A percentile compares a stretch with the other conserved stretches of the same genome.
Evolutionary conservation across 805 yeast genomes (phyloP).

Genomic region (Metschnikowia reukaufii): DNA sequence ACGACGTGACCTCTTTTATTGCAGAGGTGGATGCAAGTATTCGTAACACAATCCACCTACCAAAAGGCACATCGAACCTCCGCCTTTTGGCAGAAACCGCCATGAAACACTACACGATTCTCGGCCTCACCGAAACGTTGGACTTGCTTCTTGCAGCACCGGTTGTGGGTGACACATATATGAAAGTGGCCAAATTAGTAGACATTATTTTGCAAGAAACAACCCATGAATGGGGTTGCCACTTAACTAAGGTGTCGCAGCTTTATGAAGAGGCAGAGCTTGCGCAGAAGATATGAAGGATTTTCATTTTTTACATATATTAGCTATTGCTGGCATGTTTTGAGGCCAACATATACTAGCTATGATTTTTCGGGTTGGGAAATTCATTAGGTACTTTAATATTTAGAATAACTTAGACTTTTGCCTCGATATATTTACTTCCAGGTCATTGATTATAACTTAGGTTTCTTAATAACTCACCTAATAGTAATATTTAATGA

Average conservation of each 20-base stretch:
- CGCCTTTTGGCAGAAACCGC: slow-evolving; percentile 11
- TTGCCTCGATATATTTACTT: no score
- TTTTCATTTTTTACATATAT: no score
- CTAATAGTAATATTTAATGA: no score
- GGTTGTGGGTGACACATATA: neutral
- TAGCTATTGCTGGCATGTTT: no score
- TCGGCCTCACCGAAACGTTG: slow-evolving; percentile 16
- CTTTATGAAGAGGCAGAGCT: neutral
- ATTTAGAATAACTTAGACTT: no score
- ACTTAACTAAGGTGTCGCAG: slow-evolving; percentile 9
- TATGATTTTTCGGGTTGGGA: no score
- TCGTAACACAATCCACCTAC: slow-evolving; percentile 9
- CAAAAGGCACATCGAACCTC: slow-evolving; percentile 7
- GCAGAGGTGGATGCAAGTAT: slow-evolving; percentile 1
- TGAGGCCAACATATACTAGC: no score
- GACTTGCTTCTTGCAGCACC: slow-evolving; percentile 6
- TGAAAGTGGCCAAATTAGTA: slow-evolving; percentile 9
- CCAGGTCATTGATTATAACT: no score
- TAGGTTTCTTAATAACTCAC: no score
- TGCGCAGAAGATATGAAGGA: no score
- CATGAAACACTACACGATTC: slow-evolving; percentile 18
- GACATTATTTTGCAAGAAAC: slow-evolving; percentile 12
- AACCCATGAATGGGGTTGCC: slow-evolving; percentile 14
- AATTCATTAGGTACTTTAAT: no score
- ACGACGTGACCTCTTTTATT: slow-evolving; percentile 14